Percentiles rank a stretch among this genome's conserved stretches.
phyloP scores from a whole-genome alignment of 192 early-diverging fungal genomes.

The Spizellomyces punctatus region DNA sequence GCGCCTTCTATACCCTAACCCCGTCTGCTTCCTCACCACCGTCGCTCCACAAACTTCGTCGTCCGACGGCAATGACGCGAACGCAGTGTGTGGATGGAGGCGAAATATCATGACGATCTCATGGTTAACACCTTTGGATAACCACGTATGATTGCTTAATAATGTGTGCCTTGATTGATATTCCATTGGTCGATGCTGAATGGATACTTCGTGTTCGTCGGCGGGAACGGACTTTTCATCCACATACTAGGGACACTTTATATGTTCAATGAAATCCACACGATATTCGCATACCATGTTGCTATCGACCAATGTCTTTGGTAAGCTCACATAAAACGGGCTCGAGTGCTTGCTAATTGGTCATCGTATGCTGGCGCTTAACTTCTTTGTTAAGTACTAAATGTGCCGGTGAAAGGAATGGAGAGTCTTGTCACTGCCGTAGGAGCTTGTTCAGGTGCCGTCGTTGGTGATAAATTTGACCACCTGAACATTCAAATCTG shows the following conservation, averaged over 20 bases:
- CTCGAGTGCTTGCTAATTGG: too few species aligned
- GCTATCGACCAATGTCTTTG: constrained; percentile 11
- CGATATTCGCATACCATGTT: constrained; percentile 32
- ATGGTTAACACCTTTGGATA: constrained; percentile 48
- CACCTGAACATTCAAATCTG: constrained; percentile 26
- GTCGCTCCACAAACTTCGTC: neutral
- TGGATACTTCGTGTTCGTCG: neutral
- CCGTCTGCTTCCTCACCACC: constrained; percentile 43
- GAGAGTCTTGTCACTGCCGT: constrained; percentile 25
- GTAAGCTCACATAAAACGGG: constrained; percentile 5
- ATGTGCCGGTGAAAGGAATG: constrained; percentile 33
- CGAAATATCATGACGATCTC: constrained; percentile 50
- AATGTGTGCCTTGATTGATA: neutral
- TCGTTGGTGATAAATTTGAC: constrained; percentile 22
- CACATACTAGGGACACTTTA: constrained; percentile 28
- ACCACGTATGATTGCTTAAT: constrained; percentile 17
- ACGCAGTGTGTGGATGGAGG: neutral
- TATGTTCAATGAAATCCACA: constrained; percentile 40
- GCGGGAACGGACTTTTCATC: constrained; percentile 5
- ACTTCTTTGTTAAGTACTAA: constrained; percentile 23
- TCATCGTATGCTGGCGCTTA: too few species aligned
- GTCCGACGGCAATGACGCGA: neutral
- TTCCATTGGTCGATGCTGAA: neutral
- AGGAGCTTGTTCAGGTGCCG: constrained; percentile 34
- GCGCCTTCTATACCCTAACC: constrained; percentile 44